Base-by-base conservation (phyloP, 225 moss, liverwort and hornwort species). In the Pseudisothecium myosuroides region DNA sequence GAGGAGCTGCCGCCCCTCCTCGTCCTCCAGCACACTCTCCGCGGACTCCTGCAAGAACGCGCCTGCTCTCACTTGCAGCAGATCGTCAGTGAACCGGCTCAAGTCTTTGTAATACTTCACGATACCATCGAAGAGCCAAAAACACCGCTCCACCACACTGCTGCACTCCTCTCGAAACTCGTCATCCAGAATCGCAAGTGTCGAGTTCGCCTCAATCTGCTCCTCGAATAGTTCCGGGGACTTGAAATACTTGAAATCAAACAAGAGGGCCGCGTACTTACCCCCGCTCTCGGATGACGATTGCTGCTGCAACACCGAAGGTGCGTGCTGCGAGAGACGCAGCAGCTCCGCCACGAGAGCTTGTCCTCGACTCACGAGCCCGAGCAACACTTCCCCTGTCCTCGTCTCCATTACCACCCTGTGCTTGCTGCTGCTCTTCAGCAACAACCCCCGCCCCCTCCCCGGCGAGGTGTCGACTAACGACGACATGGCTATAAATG, bases 181-280 rank as follows among this genome's bases (percentile, higher is more conserved):
- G 71, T 98, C 98, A 83, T 98, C 98, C 66, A 98, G 90, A 72
- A 92, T 86, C 56, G 93, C 87, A 73, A 98, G 90, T n/a, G 93
- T 93, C 62, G 95, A 90, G 85, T 67, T 90, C 63, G 93, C 95
- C 89, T 99, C 99, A 43, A 99, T 89, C 74, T 95, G 95, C 76
- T 99, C 96, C 92, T 99, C 99, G 39, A 94, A 92, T 37, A 96
- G 76, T 85, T 99, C 99, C 22, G 96, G 96, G 24, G 97, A 94
- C 83, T 97, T 99, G 87, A 99, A 90, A 90, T 99, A 99, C 93
- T 96, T 97, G 90, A 95, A 93, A 88, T 97, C 97, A 61, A 97
- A 96, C 79, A 97, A 89, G 66, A 97, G 86, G 39, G 94, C 72
- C 19, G 91, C 90, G 78, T 96, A 99, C 90, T 96, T 93, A 4